Evolutionary conservation across 169 alveolate species (phyloP).

Genomic region (Plasmodium knowlesi): DNA sequence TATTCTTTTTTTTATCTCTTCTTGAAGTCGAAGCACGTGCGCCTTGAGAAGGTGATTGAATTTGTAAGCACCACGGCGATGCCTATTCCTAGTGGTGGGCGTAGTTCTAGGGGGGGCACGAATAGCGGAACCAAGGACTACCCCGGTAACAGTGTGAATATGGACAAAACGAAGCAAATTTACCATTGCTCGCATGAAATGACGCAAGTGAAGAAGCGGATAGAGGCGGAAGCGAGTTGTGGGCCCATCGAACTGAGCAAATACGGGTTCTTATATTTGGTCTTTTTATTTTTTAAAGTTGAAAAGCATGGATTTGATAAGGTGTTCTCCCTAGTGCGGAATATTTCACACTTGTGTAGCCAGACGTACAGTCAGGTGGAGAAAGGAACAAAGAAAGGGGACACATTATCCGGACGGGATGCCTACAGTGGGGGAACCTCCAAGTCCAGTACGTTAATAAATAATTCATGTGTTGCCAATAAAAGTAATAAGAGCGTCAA

Average conservation of each 20-base stretch:
- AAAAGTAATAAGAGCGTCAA: no score
- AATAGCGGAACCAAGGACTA: neutral
- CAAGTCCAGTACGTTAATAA: neutral
- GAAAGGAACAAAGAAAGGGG: neutral
- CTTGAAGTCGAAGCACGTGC: conserved; percentile 4
- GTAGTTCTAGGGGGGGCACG: neutral
- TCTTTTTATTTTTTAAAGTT: conserved; percentile 59
- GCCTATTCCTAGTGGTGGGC: neutral
- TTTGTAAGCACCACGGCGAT: neutral
- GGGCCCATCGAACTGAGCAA: conserved; percentile 28
- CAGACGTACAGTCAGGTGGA: neutral
- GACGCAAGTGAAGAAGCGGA: neutral
- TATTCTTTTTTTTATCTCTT: conserved; percentile 51
- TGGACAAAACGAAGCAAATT: neutral
- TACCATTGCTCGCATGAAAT: conserved; percentile 22
- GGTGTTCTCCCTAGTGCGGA: neutral
- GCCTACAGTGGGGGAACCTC: neutral
- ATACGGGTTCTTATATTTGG: conserved; percentile 69
- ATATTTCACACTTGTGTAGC: conserved; percentile 19
- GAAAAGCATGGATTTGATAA: conserved; percentile 54
- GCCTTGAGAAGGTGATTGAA: neutral
- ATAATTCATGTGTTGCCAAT: neutral
- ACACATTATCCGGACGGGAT: neutral
- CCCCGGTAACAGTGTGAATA: neutral
- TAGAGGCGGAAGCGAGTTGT: conserved; percentile 13